A percentile compares a stretch with the other conserved stretches of the same genome.
phyloP scores from a whole-genome alignment of 202 grass and related monocot genomes.

The Panicum hallii region DNA sequence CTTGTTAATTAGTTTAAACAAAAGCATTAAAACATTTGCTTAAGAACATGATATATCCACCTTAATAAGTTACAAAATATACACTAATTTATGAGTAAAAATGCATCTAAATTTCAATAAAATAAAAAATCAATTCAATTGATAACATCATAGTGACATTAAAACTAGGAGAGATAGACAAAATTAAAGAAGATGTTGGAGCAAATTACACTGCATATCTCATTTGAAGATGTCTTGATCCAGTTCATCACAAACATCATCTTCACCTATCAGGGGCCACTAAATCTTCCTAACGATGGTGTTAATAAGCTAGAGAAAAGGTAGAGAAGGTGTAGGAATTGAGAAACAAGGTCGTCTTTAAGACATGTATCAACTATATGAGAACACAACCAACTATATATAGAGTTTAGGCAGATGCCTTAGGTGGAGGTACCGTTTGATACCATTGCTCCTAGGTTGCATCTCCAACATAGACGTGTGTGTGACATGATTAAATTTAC shows the following conservation, averaged over 20 bases:
- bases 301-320: background rate
- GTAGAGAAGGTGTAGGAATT: background rate
- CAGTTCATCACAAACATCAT: constrained; percentile 1
- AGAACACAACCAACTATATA: background rate
- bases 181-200: background rate
- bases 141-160: no score
- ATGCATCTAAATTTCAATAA: background rate
- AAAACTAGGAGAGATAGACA: background rate
- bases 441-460: background rate
- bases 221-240: background rate
- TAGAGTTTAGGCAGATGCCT: background rate
- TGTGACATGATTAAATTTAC: background rate
- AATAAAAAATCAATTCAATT: background rate
- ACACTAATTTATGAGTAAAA: background rate
- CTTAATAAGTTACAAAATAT: background rate
- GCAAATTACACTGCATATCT: constrained; percentile 21
- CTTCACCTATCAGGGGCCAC: background rate
- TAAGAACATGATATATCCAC: background rate
- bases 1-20: background rate
- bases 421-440: background rate
- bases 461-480: background rate
- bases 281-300: background rate
- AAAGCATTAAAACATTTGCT: background rate
- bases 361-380: background rate
- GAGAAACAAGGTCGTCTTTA: background rate